These are phyloP conservation scores for Termitomyces eurrhizus DNA, from an alignment of 768 basidiomycete species.

Conservation along the genomic window DNA sequence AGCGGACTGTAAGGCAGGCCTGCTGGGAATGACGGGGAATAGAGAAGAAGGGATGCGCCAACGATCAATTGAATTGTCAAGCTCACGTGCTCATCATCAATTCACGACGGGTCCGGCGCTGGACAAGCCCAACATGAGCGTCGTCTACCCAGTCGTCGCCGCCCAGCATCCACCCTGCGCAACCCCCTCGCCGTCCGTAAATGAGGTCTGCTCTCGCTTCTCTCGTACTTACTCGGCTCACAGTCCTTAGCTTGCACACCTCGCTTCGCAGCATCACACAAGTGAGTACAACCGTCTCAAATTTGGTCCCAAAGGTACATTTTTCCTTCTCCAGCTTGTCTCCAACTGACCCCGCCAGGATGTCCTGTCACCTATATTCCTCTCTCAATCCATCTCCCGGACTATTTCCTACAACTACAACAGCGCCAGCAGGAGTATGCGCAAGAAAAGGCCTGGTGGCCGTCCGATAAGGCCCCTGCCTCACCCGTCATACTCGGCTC, in stretches of 20 bases:
- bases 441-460: conserved; percentile 47
- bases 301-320: conserved; percentile 44
- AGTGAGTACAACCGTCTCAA: conserved; percentile 71
- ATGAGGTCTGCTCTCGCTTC: not conserved
- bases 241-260: conserved; percentile 38
- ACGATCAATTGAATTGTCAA: conserved; percentile 8
- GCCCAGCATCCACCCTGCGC: not conserved
- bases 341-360: conserved; percentile 33
- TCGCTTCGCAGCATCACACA: conserved; percentile 73
- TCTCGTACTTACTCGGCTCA: not conserved
- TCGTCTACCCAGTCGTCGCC: conserved; percentile 3
- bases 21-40: conserved; percentile 12
- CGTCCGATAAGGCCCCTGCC: conserved; percentile 21
- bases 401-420: conserved; percentile 50
- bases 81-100: not conserved
- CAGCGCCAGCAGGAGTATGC: conserved; percentile 42
- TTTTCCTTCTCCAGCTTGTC: not conserved
- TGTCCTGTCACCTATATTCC: conserved; percentile 57
- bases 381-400: conserved; percentile 58
- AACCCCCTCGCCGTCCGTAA: not conserved
- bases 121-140: conserved; percentile 6
- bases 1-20: conserved; percentile 22
- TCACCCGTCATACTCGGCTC: conserved; percentile 27
- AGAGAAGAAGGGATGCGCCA: conserved; percentile 10
- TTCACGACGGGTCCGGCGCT: not conserved